Conservation (phyloP, 495 filamentous ascomycete genomes). For the Podospora fimiseda region DNA sequence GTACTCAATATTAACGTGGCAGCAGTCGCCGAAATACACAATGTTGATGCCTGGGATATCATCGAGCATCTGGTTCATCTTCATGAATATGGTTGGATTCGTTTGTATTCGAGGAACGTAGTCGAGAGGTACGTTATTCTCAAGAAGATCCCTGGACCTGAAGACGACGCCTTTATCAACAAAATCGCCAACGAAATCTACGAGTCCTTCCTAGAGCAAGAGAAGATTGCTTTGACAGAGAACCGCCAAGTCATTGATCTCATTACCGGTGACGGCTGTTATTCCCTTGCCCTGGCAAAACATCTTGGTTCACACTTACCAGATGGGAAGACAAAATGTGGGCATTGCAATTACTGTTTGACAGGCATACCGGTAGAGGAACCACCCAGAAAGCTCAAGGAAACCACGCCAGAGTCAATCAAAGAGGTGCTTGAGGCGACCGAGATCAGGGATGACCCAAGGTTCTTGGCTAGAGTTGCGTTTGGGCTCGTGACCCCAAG, state of each 20-base stretch:
- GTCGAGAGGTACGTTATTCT: conserved; percentile 44
- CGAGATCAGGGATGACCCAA: conserved; percentile 45
- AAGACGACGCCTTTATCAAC: conserved; percentile 32
- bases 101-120: conserved; percentile 43
- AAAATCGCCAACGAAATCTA: conserved; percentile 39
- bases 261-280: conserved; percentile 42
- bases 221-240: conserved; percentile 42
- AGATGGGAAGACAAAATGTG: conserved; percentile 36
- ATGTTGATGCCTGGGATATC: conserved; percentile 33
- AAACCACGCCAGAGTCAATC: conserved; percentile 33
- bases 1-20: conserved; percentile 40
- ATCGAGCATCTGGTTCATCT: conserved; percentile 47
- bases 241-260: conserved; percentile 43
- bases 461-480: conserved; percentile 48
- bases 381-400: conserved; percentile 13
- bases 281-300: conserved; percentile 40
- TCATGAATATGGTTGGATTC: conserved; percentile 35
- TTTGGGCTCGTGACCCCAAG: conserved; percentile 55
- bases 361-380: conserved; percentile 34
- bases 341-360: conserved; percentile 48
- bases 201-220: conserved; percentile 40
- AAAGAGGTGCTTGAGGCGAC: conserved; percentile 33
- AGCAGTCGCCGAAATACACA: conserved; percentile 6
- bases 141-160: conserved; percentile 36
- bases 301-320: conserved; percentile 51